phyloP scores from a whole-genome alignment of 2,329 filamentous ascomycete genomes.

The Fusarium gaditjirri region DNA sequence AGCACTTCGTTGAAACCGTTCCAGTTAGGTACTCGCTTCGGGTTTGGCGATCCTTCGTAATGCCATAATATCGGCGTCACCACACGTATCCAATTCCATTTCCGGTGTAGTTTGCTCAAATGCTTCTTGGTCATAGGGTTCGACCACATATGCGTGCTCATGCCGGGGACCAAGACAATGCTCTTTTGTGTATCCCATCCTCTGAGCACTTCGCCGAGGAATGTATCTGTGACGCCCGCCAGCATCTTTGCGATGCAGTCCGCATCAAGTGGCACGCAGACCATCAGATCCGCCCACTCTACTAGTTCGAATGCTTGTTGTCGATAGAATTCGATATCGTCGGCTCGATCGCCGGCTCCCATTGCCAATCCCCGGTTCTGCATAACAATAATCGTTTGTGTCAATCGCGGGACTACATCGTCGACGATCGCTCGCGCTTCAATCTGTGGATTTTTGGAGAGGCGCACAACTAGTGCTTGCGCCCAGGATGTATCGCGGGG shows the following conservation, averaged over 20 bases:
- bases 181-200: slow-evolving; percentile 90
- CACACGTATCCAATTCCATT: slow-evolving; percentile 88
- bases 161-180: slow-evolving; percentile 85
- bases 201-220: slow-evolving; percentile 82
- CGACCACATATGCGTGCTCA: slow-evolving; percentile 91
- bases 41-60: slow-evolving; percentile 66
- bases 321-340: slow-evolving; percentile 63
- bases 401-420: slow-evolving; percentile 70
- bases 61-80: slow-evolving; percentile 86
- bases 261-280: slow-evolving; percentile 86
- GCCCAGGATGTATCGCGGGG: slow-evolving; percentile 73
- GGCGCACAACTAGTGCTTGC: slow-evolving; percentile 71
- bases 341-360: slow-evolving; percentile 50
- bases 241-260: slow-evolving; percentile 90
- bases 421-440: slow-evolving; percentile 72
- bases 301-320: slow-evolving; percentile 73
- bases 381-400: slow-evolving; percentile 70
- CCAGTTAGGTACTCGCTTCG: slow-evolving; percentile 69
- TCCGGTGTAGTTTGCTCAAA: slow-evolving; percentile 81
- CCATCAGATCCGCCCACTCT: slow-evolving; percentile 87
- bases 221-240: slow-evolving; percentile 81
- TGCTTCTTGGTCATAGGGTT: slow-evolving; percentile 91
- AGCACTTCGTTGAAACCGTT: slow-evolving; percentile 76
- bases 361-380: slow-evolving; percentile 60
- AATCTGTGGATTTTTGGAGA: slow-evolving; percentile 72